Conservation (phyloP, 2,329 filamentous ascomycete species). For the Chaetoscypha palmicola region DNA sequence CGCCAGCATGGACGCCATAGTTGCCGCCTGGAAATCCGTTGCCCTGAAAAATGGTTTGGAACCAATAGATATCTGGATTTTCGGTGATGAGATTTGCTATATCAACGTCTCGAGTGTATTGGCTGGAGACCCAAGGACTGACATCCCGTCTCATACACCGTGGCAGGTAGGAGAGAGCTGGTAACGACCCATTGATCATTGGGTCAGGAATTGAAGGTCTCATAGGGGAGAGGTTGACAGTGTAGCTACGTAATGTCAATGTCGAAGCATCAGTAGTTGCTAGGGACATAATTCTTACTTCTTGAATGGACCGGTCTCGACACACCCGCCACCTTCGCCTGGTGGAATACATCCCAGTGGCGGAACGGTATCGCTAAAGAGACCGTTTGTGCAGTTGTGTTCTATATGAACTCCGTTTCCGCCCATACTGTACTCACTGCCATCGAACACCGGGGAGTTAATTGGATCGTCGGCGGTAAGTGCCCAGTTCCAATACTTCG, state of each 20-base stretch:
- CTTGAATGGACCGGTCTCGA: constrained; percentile 40
- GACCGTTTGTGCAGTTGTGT: constrained; percentile 20
- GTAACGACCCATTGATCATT: constrained; percentile 2
- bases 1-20: constrained; percentile 4
- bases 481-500: constrained; percentile 40
- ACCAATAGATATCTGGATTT: constrained; percentile 4
- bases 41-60: constrained; percentile 1
- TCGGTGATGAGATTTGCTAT: constrained; percentile 1
- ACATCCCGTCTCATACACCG: constrained; percentile 1
- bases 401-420: constrained; percentile 37
- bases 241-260: background rate
- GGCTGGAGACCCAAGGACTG: background rate
- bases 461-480: constrained; percentile 38
- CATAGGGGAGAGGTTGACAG: background rate
- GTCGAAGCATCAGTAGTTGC: background rate
- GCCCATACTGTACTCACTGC: constrained; percentile 36
- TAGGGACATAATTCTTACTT: constrained; percentile 16
- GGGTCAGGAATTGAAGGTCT: constrained; percentile 10
- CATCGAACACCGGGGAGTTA: constrained; percentile 47
- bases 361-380: constrained; percentile 4
- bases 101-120: constrained; percentile 1
- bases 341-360: constrained; percentile 31
- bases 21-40: background rate
- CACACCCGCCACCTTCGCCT: constrained; percentile 48
- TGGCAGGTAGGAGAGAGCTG: background rate